Evolutionary conservation across 2,329 filamentous ascomycete genomes (phyloP), one percentile per base, ranked within the genome.

Genomic region (Fusarium hostae): DNA sequence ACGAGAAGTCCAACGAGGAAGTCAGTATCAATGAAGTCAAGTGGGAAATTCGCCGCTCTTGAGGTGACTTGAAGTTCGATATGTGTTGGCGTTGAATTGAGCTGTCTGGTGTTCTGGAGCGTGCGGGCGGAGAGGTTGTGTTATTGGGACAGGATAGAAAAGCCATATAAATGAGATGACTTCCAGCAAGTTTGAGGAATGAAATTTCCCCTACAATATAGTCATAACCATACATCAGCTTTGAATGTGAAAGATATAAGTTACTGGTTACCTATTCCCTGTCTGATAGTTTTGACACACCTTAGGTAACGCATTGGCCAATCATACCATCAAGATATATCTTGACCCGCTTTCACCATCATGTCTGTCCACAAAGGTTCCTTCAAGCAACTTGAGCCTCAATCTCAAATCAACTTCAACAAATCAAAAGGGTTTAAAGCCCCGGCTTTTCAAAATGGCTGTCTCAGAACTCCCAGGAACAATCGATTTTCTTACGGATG

Each of bases 1-100:
- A 98, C 75, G 95, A 98, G 83, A 98, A 98, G 85, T 88, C 93
- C 1, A 88, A 91, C 1, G 94, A 97, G 54, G 95, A 98, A 81
- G 95, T 98, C 50, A 96, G 93, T 81, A 94, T 98, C 80, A 95
- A 94, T 79, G 93, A 96, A 34, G 81, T 97, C 60, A 93, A 89
- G 68, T 99, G 94, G 94, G 91, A 94, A 73, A 92, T 99, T 73
- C 87, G 89, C 71, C 87, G 94, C 72, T 89, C 90, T 39, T 96
- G 87, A 57, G 34, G 24, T 18, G 22, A 18, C 43, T 13, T 57
- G 26, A 22, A 39, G 37, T 37, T 50, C 13, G 34, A 40, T 44
- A 10, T 60, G 18, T 30, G 30, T 47, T 48, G 45, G 30, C 40
- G 35, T 45, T 47, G 41, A 34, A 28, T 43, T 56, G 59, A 30